Evolutionary conservation across 306 rosid species (phyloP), one percentile per base, ranked within the genome.

Genomic region (Macrotyloma uniflorum): DNA sequence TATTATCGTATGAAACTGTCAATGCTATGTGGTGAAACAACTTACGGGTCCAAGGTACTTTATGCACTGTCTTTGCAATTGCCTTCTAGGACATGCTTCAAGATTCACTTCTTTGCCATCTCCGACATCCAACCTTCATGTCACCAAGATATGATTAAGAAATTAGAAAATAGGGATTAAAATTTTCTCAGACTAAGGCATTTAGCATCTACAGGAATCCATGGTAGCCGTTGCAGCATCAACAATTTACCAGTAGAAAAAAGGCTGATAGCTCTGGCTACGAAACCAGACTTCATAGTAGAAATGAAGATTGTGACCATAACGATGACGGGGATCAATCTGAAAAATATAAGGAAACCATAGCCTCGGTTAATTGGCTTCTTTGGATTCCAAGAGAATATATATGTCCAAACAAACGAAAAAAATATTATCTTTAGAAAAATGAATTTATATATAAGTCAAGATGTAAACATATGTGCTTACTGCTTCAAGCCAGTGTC

Each of bases 401-500:
- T 71, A 77, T 36, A 13, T 22, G 24, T 53, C 50, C 6, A 79
- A 24, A 72, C 43, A 36, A 47, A 61, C 19, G n/a, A 62, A 70
- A 6, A n/a, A 45, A 3, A 32, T 15, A 32, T 28, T 15, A 65
- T 63, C n/a, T 20, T 10, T 26, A 20, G 51, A 16, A 51, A 73
- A 33, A 12, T 68, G 74, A 30, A 35, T 5, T 61, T 62, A 32
- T 67, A 38, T 36, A 15, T 16, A 45, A 38, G 46, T 75, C 61
- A 72, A 75, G 40, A 70, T 68, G 23, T 61, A 49, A 53, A 72
- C 0, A 8, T 26, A 38, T 43, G 70, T 67, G 43, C 94, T 90
- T 88, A 94, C 98, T 58, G 98, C 96, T 83, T 94, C 96, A 80
- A 94, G 98, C 96, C 97, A 94, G 71, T 94, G 97, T 69, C 91